These are phyloP conservation scores for Malus sieversii DNA, from an alignment of 306 rosid genomes.

Conservation along the genomic window DNA sequence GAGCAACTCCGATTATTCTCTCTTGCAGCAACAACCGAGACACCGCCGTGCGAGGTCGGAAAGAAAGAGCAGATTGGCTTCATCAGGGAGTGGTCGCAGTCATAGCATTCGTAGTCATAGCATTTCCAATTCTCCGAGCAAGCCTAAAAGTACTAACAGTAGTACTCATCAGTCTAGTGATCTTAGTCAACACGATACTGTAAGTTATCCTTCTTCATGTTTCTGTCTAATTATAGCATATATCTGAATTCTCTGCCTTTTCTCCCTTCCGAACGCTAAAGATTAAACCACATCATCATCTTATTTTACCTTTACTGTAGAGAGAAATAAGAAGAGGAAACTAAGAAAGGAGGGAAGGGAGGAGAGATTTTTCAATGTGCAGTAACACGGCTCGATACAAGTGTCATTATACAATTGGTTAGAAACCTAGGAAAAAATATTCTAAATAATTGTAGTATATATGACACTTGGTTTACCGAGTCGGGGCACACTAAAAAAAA, in stretches of 20 bases:
- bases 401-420: no score
- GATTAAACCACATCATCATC: no score
- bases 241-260: no score
- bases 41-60: not conserved
- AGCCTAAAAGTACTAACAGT: not conserved
- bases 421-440: no score
- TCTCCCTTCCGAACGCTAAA: no score
- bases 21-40: not conserved
- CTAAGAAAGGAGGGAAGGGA: no score
- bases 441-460: no score
- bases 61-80: constrained; percentile 6
- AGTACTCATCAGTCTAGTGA: not conserved
- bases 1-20: constrained; percentile 17
- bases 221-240: not conserved
- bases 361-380: no score
- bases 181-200: not conserved
- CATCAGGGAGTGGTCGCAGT: not conserved
- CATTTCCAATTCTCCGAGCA: not conserved
- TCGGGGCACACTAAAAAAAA: fast-evolving
- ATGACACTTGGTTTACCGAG: no score
- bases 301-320: no score
- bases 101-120: not conserved
- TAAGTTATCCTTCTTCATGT: not conserved
- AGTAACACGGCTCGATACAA: no score
- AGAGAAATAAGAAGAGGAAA: no score